Evolutionary conservation across 1,284 basidiomycete genomes (phyloP), one percentile per base, ranked within the genome.

Genomic region (Agroathelia rolfsii): DNA sequence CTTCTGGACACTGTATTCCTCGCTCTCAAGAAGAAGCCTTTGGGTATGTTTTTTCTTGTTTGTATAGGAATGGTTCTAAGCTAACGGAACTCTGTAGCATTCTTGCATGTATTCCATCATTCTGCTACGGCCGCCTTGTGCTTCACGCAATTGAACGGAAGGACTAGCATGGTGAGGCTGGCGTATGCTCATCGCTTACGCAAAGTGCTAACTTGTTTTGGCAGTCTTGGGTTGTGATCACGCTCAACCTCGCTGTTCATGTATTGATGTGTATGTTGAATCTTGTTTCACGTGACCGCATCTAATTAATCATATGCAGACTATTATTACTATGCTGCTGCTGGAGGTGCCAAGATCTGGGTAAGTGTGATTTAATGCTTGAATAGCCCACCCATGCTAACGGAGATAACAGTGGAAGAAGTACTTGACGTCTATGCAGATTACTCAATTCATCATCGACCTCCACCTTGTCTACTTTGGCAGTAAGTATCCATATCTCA

Each of bases 101-200:
- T 97, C 66, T 66, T 98, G 43, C 94, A 98, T 58, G 93, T 97
- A 47, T 97, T 95, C 70, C 94, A 97, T 59, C 94, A 97, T 66
- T 89, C 93, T 41, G 94, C 93, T n/a, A 97, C 94, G 36, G 94
- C 94, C 38, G 60, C 94, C 35, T 69, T 98, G 40, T 97, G 94
- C 65, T 97, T 80, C 58, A 80, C 81, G 36, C 93, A 98, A 64
- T 70, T 98, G 42, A 83, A 94, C 48, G 93, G 95, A 52, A 73
- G 74, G 56, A 93, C 92, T 32, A 87, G 85, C 44, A 78, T 95
- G 41, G 86, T 89, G 56, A 44, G 79, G 58, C 17, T 14, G 7
- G n/a, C 14, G 11, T 32, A 28, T 31, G 24, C 14, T 26, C 14
- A 1, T 20, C 27, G 51, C 32, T 18, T 15, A 23, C n/a, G 22